Evolutionary conservation across 352 stramenopile species (phyloP).

Genomic region (Phytophthora hybrid): DNA sequence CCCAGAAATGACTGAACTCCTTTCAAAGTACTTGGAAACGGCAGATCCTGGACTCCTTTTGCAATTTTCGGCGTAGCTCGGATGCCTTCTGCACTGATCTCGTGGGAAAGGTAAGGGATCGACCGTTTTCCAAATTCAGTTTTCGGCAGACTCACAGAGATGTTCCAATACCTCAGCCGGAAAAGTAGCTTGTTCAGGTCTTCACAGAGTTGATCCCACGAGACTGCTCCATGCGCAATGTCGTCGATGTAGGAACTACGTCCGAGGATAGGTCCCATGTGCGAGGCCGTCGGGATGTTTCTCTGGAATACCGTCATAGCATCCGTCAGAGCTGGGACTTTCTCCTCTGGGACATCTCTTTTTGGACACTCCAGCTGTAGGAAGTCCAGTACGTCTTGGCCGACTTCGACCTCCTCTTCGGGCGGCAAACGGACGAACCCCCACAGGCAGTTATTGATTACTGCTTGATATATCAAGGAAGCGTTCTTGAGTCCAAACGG

Average conservation of each 20-base stretch:
- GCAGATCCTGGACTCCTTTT: too few species aligned
- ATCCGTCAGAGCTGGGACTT: neutral
- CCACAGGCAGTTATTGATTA: slow-evolving; percentile 31
- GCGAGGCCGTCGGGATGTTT: neutral
- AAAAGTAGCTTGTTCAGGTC: neutral
- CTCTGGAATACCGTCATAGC: neutral
- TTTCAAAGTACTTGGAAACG: too few species aligned
- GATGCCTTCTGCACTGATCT: too few species aligned
- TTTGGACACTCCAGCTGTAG: neutral
- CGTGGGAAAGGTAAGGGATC: too few species aligned
- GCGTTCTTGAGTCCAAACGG: slow-evolving; percentile 36
- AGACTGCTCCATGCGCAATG: neutral
- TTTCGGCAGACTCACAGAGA: slow-evolving; percentile 12
- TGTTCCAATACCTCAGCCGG: neutral
- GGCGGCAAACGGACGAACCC: slow-evolving; percentile 10
- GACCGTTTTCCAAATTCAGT: neutral
- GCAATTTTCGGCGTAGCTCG: too few species aligned
- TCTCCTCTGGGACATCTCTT: neutral
- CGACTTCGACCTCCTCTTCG: neutral
- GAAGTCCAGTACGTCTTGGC: slow-evolving; percentile 8
- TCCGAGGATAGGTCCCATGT: slow-evolving; percentile 6
- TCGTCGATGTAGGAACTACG: slow-evolving; percentile 15
- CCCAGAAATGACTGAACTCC: too few species aligned
- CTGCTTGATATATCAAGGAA: slow-evolving; percentile 19
- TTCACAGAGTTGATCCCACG: slow-evolving; percentile 2